These are phyloP conservation scores for Botrytis fabae DNA, from an alignment of 2,329 filamentous ascomycete species.

Conservation along the genomic window DNA sequence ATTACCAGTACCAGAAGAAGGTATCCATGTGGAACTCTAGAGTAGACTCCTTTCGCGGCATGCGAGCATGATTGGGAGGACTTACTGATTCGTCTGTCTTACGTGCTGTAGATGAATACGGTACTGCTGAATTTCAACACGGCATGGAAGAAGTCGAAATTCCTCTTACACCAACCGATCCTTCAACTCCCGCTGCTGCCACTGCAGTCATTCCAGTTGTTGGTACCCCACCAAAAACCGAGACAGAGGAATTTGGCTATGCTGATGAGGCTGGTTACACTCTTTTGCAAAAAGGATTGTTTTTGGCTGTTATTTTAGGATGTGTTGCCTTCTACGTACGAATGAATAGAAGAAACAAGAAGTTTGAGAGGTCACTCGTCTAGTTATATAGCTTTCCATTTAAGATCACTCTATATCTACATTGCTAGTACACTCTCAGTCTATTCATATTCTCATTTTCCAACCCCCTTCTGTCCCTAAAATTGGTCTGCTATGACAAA, in stretches of 20 bases:
- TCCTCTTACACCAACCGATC: conserved; percentile 26
- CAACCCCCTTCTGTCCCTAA: neutral
- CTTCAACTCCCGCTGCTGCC: conserved; percentile 23
- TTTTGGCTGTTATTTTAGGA: conserved; percentile 51
- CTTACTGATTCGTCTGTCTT: conserved; percentile 39
- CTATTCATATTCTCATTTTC: neutral
- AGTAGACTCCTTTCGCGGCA: conserved; percentile 39
- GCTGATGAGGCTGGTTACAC: conserved; percentile 43
- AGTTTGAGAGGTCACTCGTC: conserved; percentile 38
- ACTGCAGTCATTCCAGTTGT: conserved; percentile 31
- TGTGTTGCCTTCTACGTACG: conserved; percentile 50
- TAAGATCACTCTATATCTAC: neutral
- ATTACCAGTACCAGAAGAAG: conserved; percentile 81
- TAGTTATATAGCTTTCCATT: conserved; percentile 29
- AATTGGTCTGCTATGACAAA: neutral
- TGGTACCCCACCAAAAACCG: conserved; percentile 10
- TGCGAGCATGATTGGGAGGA: conserved; percentile 30
- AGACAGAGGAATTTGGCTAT: conserved; percentile 25
- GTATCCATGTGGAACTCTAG: conserved; percentile 90
- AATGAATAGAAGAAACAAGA: conserved; percentile 41
- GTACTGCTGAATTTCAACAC: conserved; percentile 38
- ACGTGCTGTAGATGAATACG: conserved; percentile 36
- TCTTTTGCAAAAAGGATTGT: conserved; percentile 51
- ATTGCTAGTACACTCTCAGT: neutral
- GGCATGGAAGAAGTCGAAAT: conserved; percentile 36